These are phyloP conservation scores for Eimeria necatrix DNA, from an alignment of 169 alveolate species.

Conservation along the genomic window DNA sequence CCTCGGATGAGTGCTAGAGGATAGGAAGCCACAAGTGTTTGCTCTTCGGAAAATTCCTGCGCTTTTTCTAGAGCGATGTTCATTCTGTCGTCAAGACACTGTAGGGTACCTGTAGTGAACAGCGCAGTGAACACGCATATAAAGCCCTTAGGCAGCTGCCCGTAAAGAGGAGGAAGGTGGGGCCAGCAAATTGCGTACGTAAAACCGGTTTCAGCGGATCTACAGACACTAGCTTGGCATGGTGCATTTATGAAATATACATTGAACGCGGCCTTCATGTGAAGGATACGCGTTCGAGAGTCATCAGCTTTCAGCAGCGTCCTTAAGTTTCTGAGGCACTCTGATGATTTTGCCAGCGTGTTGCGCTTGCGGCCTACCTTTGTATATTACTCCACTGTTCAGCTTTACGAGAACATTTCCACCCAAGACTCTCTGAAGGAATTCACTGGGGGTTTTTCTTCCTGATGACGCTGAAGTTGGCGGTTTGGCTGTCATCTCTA, in stretches of 20 bases:
- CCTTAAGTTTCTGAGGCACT: no score
- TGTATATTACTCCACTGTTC: slow-evolving; percentile 81
- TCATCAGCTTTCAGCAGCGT: no score
- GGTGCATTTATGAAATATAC: no score
- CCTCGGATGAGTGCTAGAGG: slow-evolving; percentile 78
- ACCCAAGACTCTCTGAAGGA: slow-evolving; percentile 79
- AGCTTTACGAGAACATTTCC: slow-evolving; percentile 74
- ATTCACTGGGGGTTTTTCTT: slow-evolving; percentile 80
- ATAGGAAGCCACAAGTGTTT: slow-evolving; percentile 48
- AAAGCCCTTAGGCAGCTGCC: no score
- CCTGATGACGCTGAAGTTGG: slow-evolving; percentile 63
- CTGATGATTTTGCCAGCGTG: no score
- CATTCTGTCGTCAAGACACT: slow-evolving; percentile 76
- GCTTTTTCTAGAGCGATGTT: slow-evolving; percentile 76
- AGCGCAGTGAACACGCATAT: no score
- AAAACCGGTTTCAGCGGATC: no score
- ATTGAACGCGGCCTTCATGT: no score
- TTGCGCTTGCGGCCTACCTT: slow-evolving; percentile 30
- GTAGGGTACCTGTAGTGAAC: slow-evolving; percentile 34
- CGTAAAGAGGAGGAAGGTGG: no score
- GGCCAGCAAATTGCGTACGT: no score
- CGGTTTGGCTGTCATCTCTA: slow-evolving; percentile 37
- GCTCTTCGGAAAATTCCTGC: slow-evolving; percentile 74
- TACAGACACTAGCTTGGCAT: no score
- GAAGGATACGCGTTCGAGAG: no score